phyloP scores from a whole-genome alignment of 305 asterid species.

The Petunia hybrid region DNA sequence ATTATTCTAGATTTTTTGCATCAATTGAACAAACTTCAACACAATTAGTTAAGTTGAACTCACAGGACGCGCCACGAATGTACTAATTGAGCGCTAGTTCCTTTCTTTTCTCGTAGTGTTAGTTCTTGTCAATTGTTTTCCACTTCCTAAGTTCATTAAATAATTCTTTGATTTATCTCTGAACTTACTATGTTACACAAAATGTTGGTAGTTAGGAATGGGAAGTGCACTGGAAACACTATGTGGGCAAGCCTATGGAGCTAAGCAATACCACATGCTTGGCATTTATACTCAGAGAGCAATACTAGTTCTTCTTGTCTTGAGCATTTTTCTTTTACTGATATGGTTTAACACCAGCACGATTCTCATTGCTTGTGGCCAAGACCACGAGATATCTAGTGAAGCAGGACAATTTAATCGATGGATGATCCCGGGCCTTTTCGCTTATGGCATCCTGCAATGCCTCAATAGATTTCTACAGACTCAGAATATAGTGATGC shows the following conservation, averaged over 20 bases:
- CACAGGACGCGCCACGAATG: background rate
- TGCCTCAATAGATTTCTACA: slow-evolving; percentile 60
- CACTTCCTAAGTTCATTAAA: background rate
- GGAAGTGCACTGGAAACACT: slow-evolving; percentile 73
- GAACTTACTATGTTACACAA: background rate
- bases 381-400: slow-evolving; percentile 58
- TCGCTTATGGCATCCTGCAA: slow-evolving; percentile 68
- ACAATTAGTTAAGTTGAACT: too few relatives aligned
- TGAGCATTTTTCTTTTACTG: slow-evolving; percentile 54
- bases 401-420: slow-evolving; percentile 64
- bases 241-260: slow-evolving; percentile 77
- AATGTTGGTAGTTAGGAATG: slow-evolving; percentile 67
- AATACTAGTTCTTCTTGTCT: slow-evolving; percentile 48
- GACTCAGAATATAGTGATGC: slow-evolving; percentile 62
- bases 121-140: background rate
- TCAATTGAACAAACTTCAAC: too few relatives aligned
- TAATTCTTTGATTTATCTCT: background rate
- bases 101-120: background rate
- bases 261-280: slow-evolving; percentile 58
- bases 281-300: slow-evolving; percentile 63
- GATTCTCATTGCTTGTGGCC: slow-evolving; percentile 59
- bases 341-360: slow-evolving; percentile 60
- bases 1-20: too few relatives aligned
- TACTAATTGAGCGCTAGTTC: background rate
- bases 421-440: slow-evolving; percentile 72